Percentiles rank a stretch among this genome's conserved stretches.
phyloP scores from a whole-genome alignment of 2,329 filamentous ascomycete species.

The Fusarium fracticaudum region DNA sequence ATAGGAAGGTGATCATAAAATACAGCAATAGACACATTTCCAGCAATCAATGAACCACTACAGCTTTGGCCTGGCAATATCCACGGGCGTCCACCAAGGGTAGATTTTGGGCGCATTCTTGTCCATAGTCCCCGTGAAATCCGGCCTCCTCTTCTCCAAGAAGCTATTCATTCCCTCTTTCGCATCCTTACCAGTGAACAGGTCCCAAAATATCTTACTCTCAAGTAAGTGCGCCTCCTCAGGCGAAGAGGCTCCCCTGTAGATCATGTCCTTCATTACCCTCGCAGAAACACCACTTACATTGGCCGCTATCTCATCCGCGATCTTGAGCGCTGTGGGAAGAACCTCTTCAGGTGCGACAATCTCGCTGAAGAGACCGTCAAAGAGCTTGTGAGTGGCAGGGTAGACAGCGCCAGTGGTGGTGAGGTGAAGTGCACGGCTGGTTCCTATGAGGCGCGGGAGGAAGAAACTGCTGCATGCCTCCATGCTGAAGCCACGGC shows the following conservation, averaged over 20 bases:
- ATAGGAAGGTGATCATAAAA: neutral
- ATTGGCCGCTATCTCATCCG: conserved; percentile 72
- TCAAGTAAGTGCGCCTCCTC: conserved; percentile 79
- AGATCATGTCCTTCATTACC: conserved; percentile 79
- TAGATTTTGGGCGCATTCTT: conserved; percentile 67
- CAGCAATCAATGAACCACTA: conserved; percentile 12
- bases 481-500: conserved; percentile 77
- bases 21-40: neutral
- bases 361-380: conserved; percentile 73
- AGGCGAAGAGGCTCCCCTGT: conserved; percentile 63
- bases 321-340: conserved; percentile 71
- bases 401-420: conserved; percentile 73
- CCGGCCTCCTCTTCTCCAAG: conserved; percentile 71
- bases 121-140: conserved; percentile 69
- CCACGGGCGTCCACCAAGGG: conserved; percentile 73
- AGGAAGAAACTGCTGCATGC: conserved; percentile 77
- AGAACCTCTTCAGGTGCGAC: conserved; percentile 70
- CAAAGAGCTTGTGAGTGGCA: conserved; percentile 60
- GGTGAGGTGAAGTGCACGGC: conserved; percentile 70
- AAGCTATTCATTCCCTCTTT: conserved; percentile 76
- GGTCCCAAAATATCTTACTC: conserved; percentile 68
- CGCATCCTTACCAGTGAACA: conserved; percentile 68
- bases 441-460: conserved; percentile 73
- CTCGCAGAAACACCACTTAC: conserved; percentile 71
- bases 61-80: conserved; percentile 45